phyloP scores from a whole-genome alignment of 1,139 yeast species.

The Magnusiomyces magnusii region DNA sequence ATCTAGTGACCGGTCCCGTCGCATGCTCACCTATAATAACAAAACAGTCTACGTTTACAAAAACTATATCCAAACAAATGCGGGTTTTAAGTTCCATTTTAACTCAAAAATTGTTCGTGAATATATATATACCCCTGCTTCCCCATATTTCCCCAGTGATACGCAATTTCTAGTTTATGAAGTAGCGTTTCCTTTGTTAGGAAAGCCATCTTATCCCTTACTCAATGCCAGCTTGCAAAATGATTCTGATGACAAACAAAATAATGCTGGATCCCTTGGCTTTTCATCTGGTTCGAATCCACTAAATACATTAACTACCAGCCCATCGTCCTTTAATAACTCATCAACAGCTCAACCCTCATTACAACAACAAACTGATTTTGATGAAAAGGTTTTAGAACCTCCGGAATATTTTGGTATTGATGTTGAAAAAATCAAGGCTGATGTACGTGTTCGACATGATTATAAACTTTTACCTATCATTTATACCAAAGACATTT shows the following conservation, averaged over 20 bases:
- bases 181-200: conserved; percentile 42
- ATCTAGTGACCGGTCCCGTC: conserved; percentile 38
- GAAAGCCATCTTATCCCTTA: conserved; percentile 25
- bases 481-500: conserved; percentile 24
- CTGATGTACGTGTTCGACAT: conserved; percentile 8
- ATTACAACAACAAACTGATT: neutral
- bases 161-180: conserved; percentile 42
- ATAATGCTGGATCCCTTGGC: neutral
- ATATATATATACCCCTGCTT: conserved; percentile 40
- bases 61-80: conserved; percentile 40
- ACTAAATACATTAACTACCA: conserved; percentile 18
- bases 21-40: conserved; percentile 53
- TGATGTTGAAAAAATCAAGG: conserved; percentile 20
- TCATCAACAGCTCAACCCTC: conserved; percentile 3
- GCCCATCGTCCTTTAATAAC: conserved; percentile 9
- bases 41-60: conserved; percentile 52
- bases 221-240: neutral
- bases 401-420: conserved; percentile 15
- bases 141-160: conserved; percentile 42
- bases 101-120: conserved; percentile 41
- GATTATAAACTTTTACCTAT: conserved; percentile 22
- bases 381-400: conserved; percentile 5
- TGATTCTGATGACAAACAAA: conserved; percentile 11
- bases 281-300: conserved; percentile 21
- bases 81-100: conserved; percentile 45